These are phyloP conservation scores for Candida tallmaniae DNA, from an alignment of 805 yeast species.

Conservation along the genomic window DNA sequence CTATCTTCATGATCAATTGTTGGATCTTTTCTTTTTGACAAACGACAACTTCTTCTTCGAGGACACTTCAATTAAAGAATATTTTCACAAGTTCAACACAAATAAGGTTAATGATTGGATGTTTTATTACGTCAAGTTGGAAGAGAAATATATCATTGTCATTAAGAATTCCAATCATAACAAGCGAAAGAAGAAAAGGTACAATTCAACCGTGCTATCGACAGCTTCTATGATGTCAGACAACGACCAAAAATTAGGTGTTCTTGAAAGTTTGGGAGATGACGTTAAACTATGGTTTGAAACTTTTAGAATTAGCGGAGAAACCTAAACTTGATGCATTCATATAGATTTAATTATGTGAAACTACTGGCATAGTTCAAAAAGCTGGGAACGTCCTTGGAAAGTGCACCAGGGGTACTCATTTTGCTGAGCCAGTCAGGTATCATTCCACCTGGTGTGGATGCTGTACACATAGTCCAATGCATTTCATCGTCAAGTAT, in stretches of 20 bases:
- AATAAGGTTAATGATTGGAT: conserved; percentile 38
- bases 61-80: conserved; percentile 22
- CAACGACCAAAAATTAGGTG: conserved; percentile 20
- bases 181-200: conserved; percentile 9
- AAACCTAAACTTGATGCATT: conserved; percentile 1
- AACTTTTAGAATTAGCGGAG: conserved; percentile 19
- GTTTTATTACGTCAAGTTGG: conserved; percentile 32
- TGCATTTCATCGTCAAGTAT: conserved; percentile 18
- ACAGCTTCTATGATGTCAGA: not conserved
- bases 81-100: conserved; percentile 37
- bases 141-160: conserved; percentile 26
- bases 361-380: conserved; percentile 21
- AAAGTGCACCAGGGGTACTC: conserved; percentile 29
- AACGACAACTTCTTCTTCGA: conserved; percentile 19
- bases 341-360: not conserved
- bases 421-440: conserved; percentile 32
- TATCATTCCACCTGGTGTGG: conserved; percentile 36
- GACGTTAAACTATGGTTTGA: conserved; percentile 40
- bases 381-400: conserved; percentile 39
- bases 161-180: conserved; percentile 30
- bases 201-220: conserved; percentile 2
- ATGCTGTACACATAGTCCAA: conserved; percentile 39
- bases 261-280: conserved; percentile 38
- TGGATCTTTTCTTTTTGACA: conserved; percentile 24
- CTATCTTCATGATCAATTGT: conserved; percentile 36